These are phyloP conservation scores for Beauveria brongniartii DNA, from an alignment of 2,329 filamentous ascomycete genomes.

Conservation along the genomic window DNA sequence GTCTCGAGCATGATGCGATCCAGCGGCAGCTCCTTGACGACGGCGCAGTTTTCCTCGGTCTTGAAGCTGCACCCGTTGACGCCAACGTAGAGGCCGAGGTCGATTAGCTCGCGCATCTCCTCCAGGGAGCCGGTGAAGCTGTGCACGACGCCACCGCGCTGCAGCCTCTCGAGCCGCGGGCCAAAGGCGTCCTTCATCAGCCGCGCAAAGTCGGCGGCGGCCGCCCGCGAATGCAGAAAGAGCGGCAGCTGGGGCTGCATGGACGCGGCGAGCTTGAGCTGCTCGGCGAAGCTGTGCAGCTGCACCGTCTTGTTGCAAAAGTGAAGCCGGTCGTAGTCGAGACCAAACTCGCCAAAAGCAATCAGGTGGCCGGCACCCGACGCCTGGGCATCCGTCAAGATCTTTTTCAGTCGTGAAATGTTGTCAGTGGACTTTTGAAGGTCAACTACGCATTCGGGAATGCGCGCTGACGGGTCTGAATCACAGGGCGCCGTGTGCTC, in stretches of 20 bases:
- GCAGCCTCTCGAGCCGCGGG: slow-evolving; percentile 53
- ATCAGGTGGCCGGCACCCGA: slow-evolving; percentile 42
- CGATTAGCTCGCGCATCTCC: slow-evolving; percentile 75
- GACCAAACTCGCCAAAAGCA: slow-evolving; percentile 89
- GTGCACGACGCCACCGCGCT: slow-evolving; percentile 78
- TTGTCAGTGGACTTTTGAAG: slow-evolving; percentile 35
- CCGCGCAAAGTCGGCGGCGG: slow-evolving; percentile 73
- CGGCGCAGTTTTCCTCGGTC: slow-evolving; percentile 80
- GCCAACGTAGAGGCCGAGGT: slow-evolving; percentile 80
- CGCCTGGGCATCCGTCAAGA: slow-evolving; percentile 53
- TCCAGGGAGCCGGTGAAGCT: slow-evolving; percentile 84
- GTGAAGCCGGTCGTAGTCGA: slow-evolving; percentile 90
- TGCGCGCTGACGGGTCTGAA: slow-evolving; percentile 39
- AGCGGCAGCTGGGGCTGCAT: slow-evolving; percentile 70
- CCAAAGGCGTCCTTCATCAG: slow-evolving; percentile 55
- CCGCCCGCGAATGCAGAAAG: slow-evolving; percentile 87
- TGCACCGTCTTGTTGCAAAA: slow-evolving; percentile 74
- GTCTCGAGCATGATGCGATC: slow-evolving; percentile 88
- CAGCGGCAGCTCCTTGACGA: slow-evolving; percentile 71
- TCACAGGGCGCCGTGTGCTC: slow-evolving; percentile 44
- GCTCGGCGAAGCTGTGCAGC: slow-evolving; percentile 73
- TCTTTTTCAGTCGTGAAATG: slow-evolving; percentile 51
- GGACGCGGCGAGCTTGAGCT: slow-evolving; percentile 68
- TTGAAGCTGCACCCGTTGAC: slow-evolving; percentile 96
- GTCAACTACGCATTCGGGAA: slow-evolving; percentile 41